Percentiles rank a stretch among this genome's conserved stretches.
phyloP scores from a whole-genome alignment of 1,284 basidiomycete species.

The Moesziomyces sp. region DNA sequence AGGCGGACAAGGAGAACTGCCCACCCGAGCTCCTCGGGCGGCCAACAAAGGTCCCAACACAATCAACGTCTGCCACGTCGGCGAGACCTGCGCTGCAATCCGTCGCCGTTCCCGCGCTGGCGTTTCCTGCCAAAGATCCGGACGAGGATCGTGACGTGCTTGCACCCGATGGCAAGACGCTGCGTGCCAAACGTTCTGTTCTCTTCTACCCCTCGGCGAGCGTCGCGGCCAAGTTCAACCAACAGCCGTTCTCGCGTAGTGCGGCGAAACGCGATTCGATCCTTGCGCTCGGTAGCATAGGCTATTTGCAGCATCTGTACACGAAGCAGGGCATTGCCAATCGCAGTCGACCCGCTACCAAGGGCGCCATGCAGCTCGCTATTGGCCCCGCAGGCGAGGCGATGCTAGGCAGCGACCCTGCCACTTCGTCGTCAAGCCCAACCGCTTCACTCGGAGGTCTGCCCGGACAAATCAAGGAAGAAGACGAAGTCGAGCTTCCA shows the following conservation, averaged over 20 bases:
- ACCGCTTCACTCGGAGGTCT: no score
- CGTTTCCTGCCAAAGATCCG: slow-evolving; percentile 30
- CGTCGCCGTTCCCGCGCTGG: slow-evolving; percentile 3
- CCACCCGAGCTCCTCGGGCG: background rate
- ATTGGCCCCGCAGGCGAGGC: slow-evolving; percentile 53
- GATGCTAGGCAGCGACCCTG: slow-evolving; percentile 11
- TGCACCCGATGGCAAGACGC: slow-evolving; percentile 30
- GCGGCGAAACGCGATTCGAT: slow-evolving; percentile 57
- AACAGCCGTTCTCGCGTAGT: slow-evolving; percentile 54
- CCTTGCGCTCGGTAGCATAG: slow-evolving; percentile 56
- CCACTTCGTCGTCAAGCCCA: background rate
- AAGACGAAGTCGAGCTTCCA: slow-evolving; percentile 12
- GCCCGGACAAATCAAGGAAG: slow-evolving; percentile 6
- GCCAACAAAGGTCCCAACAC: background rate
- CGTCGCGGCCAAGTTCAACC: slow-evolving; percentile 46
- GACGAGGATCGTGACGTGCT: slow-evolving; percentile 34
- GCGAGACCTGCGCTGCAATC: slow-evolving; percentile 1
- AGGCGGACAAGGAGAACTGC: slow-evolving; percentile 31
- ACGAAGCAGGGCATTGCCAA: slow-evolving; percentile 57
- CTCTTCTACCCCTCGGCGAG: slow-evolving; percentile 49
- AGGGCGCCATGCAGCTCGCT: slow-evolving; percentile 41
- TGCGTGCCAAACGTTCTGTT: slow-evolving; percentile 23
- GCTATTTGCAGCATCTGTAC: slow-evolving; percentile 56
- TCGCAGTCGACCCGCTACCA: slow-evolving; percentile 36
- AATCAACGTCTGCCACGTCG: background rate